Evolutionary conservation across 495 filamentous ascomycete species (phyloP), one percentile per base, ranked within the genome.

Genomic region (Hypoxylon intermedium): DNA sequence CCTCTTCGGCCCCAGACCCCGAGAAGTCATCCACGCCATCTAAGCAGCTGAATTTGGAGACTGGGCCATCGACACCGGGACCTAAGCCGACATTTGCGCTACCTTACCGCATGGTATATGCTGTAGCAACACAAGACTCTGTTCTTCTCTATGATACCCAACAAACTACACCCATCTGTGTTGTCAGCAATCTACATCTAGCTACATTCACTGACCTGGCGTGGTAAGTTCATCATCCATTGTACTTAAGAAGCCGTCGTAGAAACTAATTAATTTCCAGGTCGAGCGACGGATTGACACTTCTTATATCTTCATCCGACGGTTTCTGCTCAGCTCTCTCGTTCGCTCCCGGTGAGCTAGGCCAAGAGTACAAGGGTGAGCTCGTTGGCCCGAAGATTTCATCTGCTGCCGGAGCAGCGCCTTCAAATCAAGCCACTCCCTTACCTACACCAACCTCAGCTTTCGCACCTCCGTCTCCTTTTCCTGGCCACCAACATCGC

Each of bases 71-170:
- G 15, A 78, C 76, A 2, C 76, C 81, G 16, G 84, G 82, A 42
- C 82, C 87, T 6, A 82, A 83, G 23, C 79, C 90, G 0, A 87
- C 88, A 0, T 98, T 99, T 72, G 80, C 85, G 1, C 77, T 98
- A 31, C 90, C 92, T 1, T 97, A 99, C 71, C 89, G 95, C 11
- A 89, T 98, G 71, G 85, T 98, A 0, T 99, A 98, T 76, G 94
- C 93, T 5, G 94, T 99, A 40, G 95, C 94, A 12, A 99, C 95
- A 0, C 92, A 97, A 70, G 95, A 99, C 72, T 89, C 95, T 0
- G 87, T 99, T n/a, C 75, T 96, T 30, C 82, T 99, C 23, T 98
- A 98, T 72, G 95, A 99, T 71, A 99, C 95, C 0, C 95, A 99
- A 67, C 95, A 99, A 65, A 86, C 91, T 58, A 94, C 91, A 2